Conservation (phyloP, 768 basidiomycete species). For the Boletus pseudo-olivaceus region DNA sequence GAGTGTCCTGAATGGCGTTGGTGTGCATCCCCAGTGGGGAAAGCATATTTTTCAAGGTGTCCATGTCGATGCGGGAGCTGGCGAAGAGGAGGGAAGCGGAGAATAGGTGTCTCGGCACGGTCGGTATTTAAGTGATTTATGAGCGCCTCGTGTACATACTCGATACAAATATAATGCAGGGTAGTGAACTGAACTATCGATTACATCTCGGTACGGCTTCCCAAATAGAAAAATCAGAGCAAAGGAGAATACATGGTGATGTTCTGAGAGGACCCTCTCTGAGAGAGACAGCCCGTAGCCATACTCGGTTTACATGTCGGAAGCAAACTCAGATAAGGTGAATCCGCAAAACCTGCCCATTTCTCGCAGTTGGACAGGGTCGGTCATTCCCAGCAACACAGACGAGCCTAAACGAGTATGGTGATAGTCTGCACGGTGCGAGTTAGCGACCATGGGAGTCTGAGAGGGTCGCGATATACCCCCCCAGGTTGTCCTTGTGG, state of each 20-base stretch:
- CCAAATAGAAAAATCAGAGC: slow-evolving; percentile 21
- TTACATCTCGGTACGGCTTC: slow-evolving; percentile 28
- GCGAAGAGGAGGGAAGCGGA: slow-evolving; percentile 35
- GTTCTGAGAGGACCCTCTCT: slow-evolving; percentile 18
- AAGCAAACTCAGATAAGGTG: slow-evolving; percentile 15
- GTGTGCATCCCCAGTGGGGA: slow-evolving; percentile 68
- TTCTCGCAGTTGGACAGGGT: not conserved
- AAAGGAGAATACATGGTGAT: slow-evolving; percentile 17
- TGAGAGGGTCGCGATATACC: slow-evolving; percentile 4
- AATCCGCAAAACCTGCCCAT: not conserved
- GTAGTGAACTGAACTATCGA: slow-evolving; percentile 25
- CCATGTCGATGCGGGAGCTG: slow-evolving; percentile 45
- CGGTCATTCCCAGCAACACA: too few species aligned
- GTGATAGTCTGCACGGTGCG: too few species aligned
- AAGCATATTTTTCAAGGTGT: slow-evolving; percentile 64
- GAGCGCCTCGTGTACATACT: slow-evolving; percentile 30
- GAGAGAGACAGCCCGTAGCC: slow-evolving; percentile 15
- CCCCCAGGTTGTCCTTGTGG: slow-evolving; percentile 9
- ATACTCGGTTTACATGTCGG: slow-evolving; percentile 16
- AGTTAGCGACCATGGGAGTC: too few species aligned
- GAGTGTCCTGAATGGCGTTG: slow-evolving; percentile 72
- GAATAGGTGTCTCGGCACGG: slow-evolving; percentile 27
- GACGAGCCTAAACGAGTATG: not conserved
- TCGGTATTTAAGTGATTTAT: slow-evolving; percentile 38
- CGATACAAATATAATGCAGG: slow-evolving; percentile 29